Evolutionary conservation across 2,329 filamentous ascomycete species (phyloP), one percentile per base, ranked within the genome.

Genomic region (Dactylellina parvicollis): DNA sequence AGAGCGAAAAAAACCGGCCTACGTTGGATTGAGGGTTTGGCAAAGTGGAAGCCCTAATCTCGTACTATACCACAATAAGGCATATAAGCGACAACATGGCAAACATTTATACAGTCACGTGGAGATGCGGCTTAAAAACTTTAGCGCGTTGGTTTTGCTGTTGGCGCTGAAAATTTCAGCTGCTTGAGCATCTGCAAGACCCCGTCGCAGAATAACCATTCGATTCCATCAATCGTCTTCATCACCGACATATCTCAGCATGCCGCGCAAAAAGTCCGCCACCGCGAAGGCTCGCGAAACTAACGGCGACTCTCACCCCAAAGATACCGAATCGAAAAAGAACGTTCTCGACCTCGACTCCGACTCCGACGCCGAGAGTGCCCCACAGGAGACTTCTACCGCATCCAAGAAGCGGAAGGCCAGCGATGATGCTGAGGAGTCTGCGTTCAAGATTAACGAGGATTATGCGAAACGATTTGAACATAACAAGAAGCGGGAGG

Each of bases 401-500:
- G 28, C 18, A 28, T 66, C 69, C 14, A 73, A 66, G 40, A 73
- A 73, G 46, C 69, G 69, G 28, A 73, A 73, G 16, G 69, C 60
- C 2, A 56, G 22, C 40, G 69, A 73, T 10, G 59, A 66, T 46
- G 30, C 79, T 67, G 75, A 79, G 14, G 78, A 79, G 26, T 76
- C 80, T 36, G 80, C 81, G 28, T 86, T 98, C 80, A 92, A 90
- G 80, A 89, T 99, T 81, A 98, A 99, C 81, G 85, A 92, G 80
- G 92, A 96, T 57, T 99, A 89, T 80, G 95, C 95, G 44, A 88
- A 87, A 77, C 86, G 92, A 40, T 98, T 96, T 78, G 95, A 99
- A 81, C 86, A 98, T 82, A 99, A 99, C 83, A 97, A 98, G 84
- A 96, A 96, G 83, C 87, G 94, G 67, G 93, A 96, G 79, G 95